Base-by-base conservation (phyloP, 1,284 basidiomycete species). In the Marasmius fiardii region DNA sequence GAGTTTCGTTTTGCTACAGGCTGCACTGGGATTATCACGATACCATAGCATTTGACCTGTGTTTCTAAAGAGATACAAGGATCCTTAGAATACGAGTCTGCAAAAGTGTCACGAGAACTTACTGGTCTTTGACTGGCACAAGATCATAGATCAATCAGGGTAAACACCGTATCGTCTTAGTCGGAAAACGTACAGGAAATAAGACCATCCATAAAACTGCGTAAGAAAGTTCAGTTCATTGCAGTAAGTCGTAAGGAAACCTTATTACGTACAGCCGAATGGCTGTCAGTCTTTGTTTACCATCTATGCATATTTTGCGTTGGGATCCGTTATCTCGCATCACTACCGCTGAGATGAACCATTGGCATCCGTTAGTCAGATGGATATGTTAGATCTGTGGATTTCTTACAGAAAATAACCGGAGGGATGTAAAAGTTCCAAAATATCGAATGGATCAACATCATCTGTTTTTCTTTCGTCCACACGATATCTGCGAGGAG, bases 221-320 rank as follows among this genome's bases (percentile, higher is more conserved):
- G 14, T 4, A 10, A 39, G 34, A 20, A 39, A 6, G n/a, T 12
- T 16, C 3, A n/a, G 31, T 1, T 23, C 28, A 3, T 7, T 31
- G 21, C 8, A 31, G 18, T 28, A 16, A 39, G 43, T n/a, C 3
- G 8, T 34, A 11, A 26, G 41, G 11, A 18, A 48, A 14, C 18
- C 11, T 10, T 14, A 6, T 24, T 20, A 50, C 57, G 21, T 39
- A 55, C 57, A 45, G 43, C 28, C 49, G 35, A 45, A 91, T 84
- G 0, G 86, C 87, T 0, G 88, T 90, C 55, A 90, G 63, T 18
- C 88, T 73, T 65, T 91, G 88, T 63, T 91, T 91, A 7, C 88
- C 88, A 62, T 91, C 88, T 14, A 91, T 89, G 59, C 88, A 90
- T 0, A 80, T 83, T 58, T 80, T 81, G 0, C 68, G 74, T 61